Conservation (phyloP, 352 stramenopile genomes). For the Pythium vanterpoolii region DNA sequence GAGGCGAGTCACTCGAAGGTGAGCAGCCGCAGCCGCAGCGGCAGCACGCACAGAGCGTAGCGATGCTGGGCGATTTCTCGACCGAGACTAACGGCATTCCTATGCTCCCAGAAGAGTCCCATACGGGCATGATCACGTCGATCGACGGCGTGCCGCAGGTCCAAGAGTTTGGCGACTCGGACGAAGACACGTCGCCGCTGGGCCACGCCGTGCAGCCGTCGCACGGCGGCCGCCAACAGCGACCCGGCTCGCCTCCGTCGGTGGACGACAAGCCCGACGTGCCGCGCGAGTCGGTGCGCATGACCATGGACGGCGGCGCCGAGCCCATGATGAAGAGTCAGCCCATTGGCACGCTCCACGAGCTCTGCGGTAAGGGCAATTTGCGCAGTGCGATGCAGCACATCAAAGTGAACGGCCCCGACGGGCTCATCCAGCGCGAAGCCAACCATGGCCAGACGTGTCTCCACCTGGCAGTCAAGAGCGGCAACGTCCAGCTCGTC, state of each 20-base stretch:
- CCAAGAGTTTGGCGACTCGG: constrained; percentile 15
- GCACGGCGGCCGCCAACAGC: not conserved
- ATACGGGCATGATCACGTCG: constrained; percentile 43
- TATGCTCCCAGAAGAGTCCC: constrained; percentile 52
- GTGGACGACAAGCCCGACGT: constrained; percentile 27
- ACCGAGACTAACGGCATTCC: constrained; percentile 53
- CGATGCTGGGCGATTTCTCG: constrained; percentile 74
- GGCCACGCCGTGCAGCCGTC: constrained; percentile 38
- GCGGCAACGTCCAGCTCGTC: constrained; percentile 74
- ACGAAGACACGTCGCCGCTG: constrained; percentile 29
- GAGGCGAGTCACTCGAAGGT: constrained; percentile 14
- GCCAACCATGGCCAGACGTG: constrained; percentile 84
- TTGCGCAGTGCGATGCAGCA: constrained; percentile 73
- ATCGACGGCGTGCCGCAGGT: constrained; percentile 59
- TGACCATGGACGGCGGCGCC: constrained; percentile 66
- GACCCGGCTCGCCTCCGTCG: not conserved
- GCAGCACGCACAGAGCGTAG: constrained; percentile 58
- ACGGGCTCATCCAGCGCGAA: constrained; percentile 64
- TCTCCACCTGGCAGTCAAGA: constrained; percentile 80
- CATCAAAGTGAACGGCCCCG: constrained; percentile 64
- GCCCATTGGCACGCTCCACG: constrained; percentile 75
- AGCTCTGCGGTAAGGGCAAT: constrained; percentile 79
- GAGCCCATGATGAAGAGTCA: constrained; percentile 73
- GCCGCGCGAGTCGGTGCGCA: constrained; percentile 58
- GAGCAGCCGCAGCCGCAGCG: constrained; percentile 26